These are phyloP conservation scores for Geranium incanum DNA, from an alignment of 441 rosid genomes.

Conservation along the genomic window DNA sequence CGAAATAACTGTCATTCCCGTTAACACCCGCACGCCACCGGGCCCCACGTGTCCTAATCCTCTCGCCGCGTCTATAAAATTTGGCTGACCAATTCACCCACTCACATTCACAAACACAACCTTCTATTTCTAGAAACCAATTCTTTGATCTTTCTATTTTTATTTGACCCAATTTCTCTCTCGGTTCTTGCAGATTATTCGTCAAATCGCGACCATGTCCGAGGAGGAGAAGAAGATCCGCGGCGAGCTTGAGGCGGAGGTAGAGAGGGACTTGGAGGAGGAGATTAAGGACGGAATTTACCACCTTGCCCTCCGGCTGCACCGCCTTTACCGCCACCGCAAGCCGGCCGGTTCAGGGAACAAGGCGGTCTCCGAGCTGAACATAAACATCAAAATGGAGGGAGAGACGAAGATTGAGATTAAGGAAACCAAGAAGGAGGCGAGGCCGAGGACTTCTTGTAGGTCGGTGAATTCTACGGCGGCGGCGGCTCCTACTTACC, in stretches of 20 bases:
- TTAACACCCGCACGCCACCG: conserved; percentile 11
- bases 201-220: conserved; percentile 19
- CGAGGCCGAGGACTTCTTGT: conserved; percentile 16
- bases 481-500: conserved; percentile 13
- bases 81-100: neutral
- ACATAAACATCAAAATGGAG: conserved; percentile 54
- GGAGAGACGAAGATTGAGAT: conserved; percentile 62
- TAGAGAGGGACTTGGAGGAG: conserved; percentile 61
- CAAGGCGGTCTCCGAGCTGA: conserved; percentile 41
- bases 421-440: conserved; percentile 46
- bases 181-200: conserved; percentile 21
- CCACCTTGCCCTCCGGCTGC: conserved; percentile 56
- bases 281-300: conserved; percentile 70
- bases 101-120: conserved; percentile 12
- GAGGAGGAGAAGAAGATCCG: conserved; percentile 54
- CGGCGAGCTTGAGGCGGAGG: conserved; percentile 55
- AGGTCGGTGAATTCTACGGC: conserved; percentile 9
- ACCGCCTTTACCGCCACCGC: conserved; percentile 47
- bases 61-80: conserved; percentile 18
- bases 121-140: neutral
- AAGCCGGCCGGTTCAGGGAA: conserved; percentile 13
- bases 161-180: neutral
- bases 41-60: conserved; percentile 15
- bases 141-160: neutral
- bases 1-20: conserved; percentile 25